Percentiles rank a stretch among this genome's conserved stretches.
These are phyloP conservation scores for Citrus mangshanensis DNA, from an alignment of 345 rosid species.

Conservation along the genomic window DNA sequence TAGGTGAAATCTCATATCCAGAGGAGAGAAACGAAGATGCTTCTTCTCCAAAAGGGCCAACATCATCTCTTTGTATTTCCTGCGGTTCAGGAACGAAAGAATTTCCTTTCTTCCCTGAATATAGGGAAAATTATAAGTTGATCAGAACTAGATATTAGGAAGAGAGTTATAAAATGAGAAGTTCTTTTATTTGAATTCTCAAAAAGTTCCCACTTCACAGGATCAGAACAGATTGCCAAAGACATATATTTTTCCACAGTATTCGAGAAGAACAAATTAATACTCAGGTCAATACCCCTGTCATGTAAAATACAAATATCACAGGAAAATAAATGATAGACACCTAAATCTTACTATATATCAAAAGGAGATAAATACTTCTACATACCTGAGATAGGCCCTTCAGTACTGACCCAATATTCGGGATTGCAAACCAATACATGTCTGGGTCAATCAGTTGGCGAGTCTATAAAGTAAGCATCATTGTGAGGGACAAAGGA, in stretches of 20 bases:
- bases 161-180: background rate
- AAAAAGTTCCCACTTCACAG: constrained; percentile 3
- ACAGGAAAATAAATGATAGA: background rate
- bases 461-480: constrained; percentile 48
- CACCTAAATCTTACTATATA: background rate
- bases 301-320: background rate
- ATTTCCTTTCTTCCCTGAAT: constrained; percentile 93
- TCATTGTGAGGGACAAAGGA: constrained; percentile 1
- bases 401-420: constrained; percentile 75
- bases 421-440: constrained; percentile 96
- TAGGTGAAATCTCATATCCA: constrained; percentile 91
- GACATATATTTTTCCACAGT: background rate
- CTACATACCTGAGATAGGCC: constrained; percentile 72
- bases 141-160: background rate
- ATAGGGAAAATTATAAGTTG: constrained; percentile 4
- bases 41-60: constrained; percentile 80
- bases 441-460: constrained; percentile 77
- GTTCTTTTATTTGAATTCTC: constrained; percentile 3
- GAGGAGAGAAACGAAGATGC: constrained; percentile 69
- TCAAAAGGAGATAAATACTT: background rate
- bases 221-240: background rate
- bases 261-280: background rate
- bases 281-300: background rate
- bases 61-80: constrained; percentile 91
- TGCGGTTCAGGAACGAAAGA: constrained; percentile 65